These are phyloP conservation scores for Umbelopsis sp. DNA, from an alignment of 371 early-diverging fungal species.

Conservation along the genomic window DNA sequence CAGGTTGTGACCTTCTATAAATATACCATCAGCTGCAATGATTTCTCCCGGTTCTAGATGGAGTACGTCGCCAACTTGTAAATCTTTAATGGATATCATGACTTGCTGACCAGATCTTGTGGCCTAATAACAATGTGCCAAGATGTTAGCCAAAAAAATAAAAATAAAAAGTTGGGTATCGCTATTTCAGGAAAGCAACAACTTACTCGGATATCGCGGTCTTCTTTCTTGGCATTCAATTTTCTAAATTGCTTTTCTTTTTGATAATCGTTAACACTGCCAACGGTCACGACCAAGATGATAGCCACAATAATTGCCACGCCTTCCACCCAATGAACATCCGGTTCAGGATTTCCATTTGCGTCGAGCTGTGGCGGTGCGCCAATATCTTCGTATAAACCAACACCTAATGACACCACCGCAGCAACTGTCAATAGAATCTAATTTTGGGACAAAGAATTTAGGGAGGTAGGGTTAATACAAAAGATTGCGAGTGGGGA, in stretches of 20 bases:
- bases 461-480: conserved; percentile 18
- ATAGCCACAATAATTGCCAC: conserved; percentile 82
- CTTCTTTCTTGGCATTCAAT: conserved; percentile 82
- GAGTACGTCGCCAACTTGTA: conserved; percentile 90
- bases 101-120: conserved; percentile 73
- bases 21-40: conserved; percentile 87
- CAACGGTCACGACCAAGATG: conserved; percentile 77
- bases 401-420: conserved; percentile 81
- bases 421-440: conserved; percentile 83
- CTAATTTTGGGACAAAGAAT: conserved; percentile 31
- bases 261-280: conserved; percentile 83
- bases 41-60: conserved; percentile 93
- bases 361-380: conserved; percentile 42
- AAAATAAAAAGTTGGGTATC: no score
- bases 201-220: conserved; percentile 70
- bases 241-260: conserved; percentile 88
- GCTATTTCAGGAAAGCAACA: not conserved
- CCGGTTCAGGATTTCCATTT: conserved; percentile 39
- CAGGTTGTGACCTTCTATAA: conserved; percentile 81
- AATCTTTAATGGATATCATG: conserved; percentile 78
- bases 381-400: conserved; percentile 81
- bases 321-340: conserved; percentile 78
- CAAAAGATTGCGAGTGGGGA: not conserved
- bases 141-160: no score
- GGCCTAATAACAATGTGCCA: conserved; percentile 43